These are phyloP conservation scores for Cyclotella kingstonii DNA, from an alignment of 108 stramenopile species.

Conservation along the genomic window DNA sequence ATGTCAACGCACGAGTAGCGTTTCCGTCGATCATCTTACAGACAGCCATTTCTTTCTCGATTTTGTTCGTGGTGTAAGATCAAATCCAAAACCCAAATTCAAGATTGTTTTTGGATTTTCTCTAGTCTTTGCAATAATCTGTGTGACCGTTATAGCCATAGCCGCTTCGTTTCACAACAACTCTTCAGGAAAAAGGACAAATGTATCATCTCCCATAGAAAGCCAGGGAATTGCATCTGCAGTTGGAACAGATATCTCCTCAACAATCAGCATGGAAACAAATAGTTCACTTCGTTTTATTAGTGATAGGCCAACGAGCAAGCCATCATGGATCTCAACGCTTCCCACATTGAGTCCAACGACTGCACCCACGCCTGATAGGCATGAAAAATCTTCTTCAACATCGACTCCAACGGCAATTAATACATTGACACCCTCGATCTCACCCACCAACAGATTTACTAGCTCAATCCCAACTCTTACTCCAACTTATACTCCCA, in stretches of 20 bases:
- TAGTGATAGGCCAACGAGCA: not conserved
- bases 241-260: not conserved
- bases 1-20: slow-evolving; percentile 2
- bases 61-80: slow-evolving; percentile 2
- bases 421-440: no score
- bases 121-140: slow-evolving; percentile 11
- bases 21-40: not conserved
- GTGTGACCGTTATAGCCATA: slow-evolving; percentile 17
- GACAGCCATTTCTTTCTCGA: not conserved
- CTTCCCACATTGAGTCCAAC: slow-evolving; percentile 1
- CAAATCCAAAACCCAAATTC: slow-evolving; percentile 29
- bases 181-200: not conserved
- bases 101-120: slow-evolving; percentile 9
- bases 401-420: not conserved
- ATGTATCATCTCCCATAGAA: slow-evolving; percentile 3
- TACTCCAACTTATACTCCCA: not conserved
- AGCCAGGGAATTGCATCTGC: slow-evolving; percentile 3
- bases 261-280: not conserved
- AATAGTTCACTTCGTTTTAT: not conserved
- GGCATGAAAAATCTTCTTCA: not conserved
- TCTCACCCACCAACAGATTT: no score
- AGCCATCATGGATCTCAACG: not conserved
- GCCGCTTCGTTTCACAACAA: slow-evolving; percentile 6
- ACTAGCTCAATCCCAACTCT: no score
- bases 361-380: not conserved